Percentiles rank a stretch among this genome's conserved stretches.
Evolutionary conservation across 257 asterid species (phyloP).

Genomic region (Fraxinus cuspidata): DNA sequence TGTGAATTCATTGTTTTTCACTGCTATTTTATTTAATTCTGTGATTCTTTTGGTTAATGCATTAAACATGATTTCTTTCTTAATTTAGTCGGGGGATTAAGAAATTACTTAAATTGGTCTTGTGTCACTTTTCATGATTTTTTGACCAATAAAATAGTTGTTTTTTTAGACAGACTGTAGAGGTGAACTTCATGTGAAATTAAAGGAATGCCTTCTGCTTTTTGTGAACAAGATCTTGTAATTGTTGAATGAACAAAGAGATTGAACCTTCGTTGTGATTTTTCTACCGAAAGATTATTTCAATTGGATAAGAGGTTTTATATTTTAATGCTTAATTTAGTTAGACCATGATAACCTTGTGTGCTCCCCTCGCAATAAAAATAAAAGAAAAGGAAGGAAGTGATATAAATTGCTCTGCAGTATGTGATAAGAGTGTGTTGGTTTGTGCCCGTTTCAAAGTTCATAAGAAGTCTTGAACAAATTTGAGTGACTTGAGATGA

Average conservation of each 20-base stretch:
- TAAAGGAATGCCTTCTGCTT: neutral
- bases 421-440: neutral
- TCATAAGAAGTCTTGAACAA: neutral
- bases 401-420: neutral
- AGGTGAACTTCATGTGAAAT: slow-evolving; percentile 1
- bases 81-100: neutral
- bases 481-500: slow-evolving; percentile 14
- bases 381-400: neutral
- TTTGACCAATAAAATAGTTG: slow-evolving; percentile 2
- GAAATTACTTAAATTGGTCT: neutral
- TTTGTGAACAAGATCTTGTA: slow-evolving; percentile 16
- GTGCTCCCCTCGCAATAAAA: neutral
- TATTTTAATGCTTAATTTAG: neutral
- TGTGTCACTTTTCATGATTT: slow-evolving; percentile 10
- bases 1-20: neutral
- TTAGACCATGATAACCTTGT: neutral
- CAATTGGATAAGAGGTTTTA: neutral
- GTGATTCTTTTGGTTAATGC: neutral
- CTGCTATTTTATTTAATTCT: slow-evolving; percentile 16
- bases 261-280: neutral
- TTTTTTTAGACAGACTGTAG: neutral
- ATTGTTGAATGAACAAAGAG: neutral
- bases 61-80: slow-evolving; percentile 5
- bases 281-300: neutral
- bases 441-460: neutral